Evolutionary conservation across 139 green algal species (phyloP).

Genomic region (Eudorina sp.): DNA sequence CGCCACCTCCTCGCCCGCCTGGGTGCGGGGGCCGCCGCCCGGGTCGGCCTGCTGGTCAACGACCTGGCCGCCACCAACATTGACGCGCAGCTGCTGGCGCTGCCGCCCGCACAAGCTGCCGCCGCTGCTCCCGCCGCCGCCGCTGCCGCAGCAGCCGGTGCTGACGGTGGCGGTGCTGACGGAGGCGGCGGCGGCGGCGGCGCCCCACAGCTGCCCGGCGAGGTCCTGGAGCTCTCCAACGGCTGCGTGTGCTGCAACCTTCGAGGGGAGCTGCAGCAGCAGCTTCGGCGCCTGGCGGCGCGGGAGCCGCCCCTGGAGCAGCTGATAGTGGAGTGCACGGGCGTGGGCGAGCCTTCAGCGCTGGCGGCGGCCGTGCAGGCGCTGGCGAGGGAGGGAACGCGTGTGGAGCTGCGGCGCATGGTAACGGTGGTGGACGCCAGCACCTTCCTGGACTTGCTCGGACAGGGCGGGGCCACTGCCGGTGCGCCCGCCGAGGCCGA

Average conservation of each 20-base stretch:
- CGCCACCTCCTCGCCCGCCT: slow-evolving; percentile 65
- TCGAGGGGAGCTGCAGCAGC: slow-evolving; percentile 77
- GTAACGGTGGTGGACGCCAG: slow-evolving; percentile 32
- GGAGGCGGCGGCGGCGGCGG: background rate
- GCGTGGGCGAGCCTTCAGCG: slow-evolving; percentile 79
- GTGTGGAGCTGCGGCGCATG: background rate
- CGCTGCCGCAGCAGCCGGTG: background rate
- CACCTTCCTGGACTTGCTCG: background rate
- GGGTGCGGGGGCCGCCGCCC: slow-evolving; percentile 4
- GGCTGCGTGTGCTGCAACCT: slow-evolving; percentile 93
- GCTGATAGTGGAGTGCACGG: slow-evolving; percentile 84
- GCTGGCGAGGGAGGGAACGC: slow-evolving; percentile 10
- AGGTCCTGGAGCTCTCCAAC: slow-evolving; percentile 82
- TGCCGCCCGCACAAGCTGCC: background rate
- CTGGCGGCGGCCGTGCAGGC: slow-evolving; percentile 64
- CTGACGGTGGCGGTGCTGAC: background rate
- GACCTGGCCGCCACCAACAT: slow-evolving; percentile 90
- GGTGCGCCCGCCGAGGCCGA: background rate
- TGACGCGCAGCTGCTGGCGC: slow-evolving; percentile 74
- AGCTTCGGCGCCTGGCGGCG: background rate
- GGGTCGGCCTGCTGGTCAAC: slow-evolving; percentile 86
- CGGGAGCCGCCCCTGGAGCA: slow-evolving; percentile 64
- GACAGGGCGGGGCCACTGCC: background rate
- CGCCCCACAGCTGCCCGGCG: too few species aligned
- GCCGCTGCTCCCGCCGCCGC: background rate